phyloP scores from a whole-genome alignment of 805 yeast species.

The Ogataea trehalophila region DNA sequence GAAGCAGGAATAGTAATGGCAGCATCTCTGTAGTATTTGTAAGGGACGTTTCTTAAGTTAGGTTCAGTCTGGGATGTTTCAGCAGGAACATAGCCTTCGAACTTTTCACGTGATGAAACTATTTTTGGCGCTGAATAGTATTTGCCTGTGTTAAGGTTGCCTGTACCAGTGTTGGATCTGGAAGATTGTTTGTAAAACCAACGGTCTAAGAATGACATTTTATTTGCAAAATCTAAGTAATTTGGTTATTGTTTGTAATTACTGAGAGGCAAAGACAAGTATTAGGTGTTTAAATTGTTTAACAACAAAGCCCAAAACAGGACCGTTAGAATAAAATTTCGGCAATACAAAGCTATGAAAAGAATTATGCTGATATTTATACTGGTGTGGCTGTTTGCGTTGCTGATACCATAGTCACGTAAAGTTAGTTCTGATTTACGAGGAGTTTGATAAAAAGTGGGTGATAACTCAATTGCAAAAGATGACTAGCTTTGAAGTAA shows the following conservation, averaged over 20 bases:
- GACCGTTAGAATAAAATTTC: no score
- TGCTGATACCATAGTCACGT: no score
- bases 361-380: no score
- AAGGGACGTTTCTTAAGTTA: constrained; percentile 28
- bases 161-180: constrained; percentile 14
- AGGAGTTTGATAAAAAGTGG: no score
- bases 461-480: no score
- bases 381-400: no score
- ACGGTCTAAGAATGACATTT: constrained; percentile 32
- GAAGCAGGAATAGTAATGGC: constrained; percentile 1
- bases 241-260: not conserved
- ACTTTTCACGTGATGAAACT: not conserved
- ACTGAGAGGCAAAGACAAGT: not conserved
- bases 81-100: not conserved
- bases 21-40: constrained; percentile 19
- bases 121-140: constrained; percentile 11
- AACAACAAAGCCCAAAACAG: no score
- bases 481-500: no score
- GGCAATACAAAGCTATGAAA: no score
- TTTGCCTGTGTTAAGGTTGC: constrained; percentile 24
- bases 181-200: constrained; percentile 27
- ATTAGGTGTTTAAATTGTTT: not conserved
- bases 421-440: no score
- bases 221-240: not conserved
- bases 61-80: constrained; percentile 19